These are phyloP conservation scores for Corrigiola litoralis DNA, from an alignment of 179 eudicot genomes.

Conservation along the genomic window DNA sequence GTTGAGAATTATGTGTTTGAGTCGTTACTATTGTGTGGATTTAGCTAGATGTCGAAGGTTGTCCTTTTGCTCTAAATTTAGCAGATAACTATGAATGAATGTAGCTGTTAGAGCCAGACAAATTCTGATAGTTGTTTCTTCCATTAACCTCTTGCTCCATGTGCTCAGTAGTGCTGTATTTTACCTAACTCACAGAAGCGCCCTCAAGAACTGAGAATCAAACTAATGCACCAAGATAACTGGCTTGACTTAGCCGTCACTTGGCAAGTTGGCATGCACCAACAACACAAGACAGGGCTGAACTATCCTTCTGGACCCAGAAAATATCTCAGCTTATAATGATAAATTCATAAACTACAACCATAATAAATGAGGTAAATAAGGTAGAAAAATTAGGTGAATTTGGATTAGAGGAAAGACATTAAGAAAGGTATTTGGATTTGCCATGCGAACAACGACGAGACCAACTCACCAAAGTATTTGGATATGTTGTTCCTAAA, in stretches of 20 bases:
- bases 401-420: no score
- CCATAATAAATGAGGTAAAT: background rate
- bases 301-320: no score
- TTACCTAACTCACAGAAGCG: slow-evolving; percentile 5
- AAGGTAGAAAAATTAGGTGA: no score
- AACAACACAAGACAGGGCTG: no score
- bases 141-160: background rate
- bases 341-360: no score
- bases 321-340: no score
- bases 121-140: background rate
- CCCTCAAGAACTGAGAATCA: background rate
- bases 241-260: slow-evolving; percentile 63
- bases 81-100: background rate
- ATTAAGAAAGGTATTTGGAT: no score
- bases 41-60: background rate
- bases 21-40: background rate
- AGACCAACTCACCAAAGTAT: no score
- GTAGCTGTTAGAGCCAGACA: slow-evolving; percentile 3
- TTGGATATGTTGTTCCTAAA: no score
- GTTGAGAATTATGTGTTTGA: background rate
- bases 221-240: background rate
- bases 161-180: background rate
- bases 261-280: slow-evolving; percentile 22
- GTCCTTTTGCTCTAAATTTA: background rate
- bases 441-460: no score